These are phyloP conservation scores for Laetiporus sulphureus DNA, from an alignment of 1,284 basidiomycete genomes.

Conservation along the genomic window DNA sequence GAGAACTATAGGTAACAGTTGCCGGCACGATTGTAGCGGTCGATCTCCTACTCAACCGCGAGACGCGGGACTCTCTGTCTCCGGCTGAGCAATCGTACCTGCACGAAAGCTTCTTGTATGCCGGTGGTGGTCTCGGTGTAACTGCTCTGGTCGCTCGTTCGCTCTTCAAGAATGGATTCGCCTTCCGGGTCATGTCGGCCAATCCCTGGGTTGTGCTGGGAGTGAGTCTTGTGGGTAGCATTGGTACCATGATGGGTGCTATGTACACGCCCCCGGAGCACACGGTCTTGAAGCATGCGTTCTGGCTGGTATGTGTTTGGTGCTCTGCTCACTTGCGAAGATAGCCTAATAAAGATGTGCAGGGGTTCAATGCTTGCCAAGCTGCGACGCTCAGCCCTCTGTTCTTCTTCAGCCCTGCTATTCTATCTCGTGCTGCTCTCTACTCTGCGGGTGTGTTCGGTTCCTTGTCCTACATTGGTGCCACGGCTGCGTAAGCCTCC, in stretches of 20 bases:
- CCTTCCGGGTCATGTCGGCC: slow-evolving; percentile 75
- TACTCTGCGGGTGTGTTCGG: slow-evolving; percentile 87
- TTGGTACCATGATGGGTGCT: slow-evolving; percentile 75
- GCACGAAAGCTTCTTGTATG: slow-evolving; percentile 83
- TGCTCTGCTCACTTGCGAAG: neutral
- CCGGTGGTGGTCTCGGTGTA: slow-evolving; percentile 72
- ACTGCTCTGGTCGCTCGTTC: slow-evolving; percentile 76
- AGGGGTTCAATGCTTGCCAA: slow-evolving; percentile 85
- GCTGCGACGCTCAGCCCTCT: slow-evolving; percentile 79
- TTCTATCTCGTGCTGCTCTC: slow-evolving; percentile 83
- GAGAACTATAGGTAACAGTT: slow-evolving; percentile 46
- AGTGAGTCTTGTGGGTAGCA: slow-evolving; percentile 71
- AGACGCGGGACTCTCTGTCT: slow-evolving; percentile 65
- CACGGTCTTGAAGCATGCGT: slow-evolving; percentile 64
- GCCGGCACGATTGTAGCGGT: slow-evolving; percentile 61
- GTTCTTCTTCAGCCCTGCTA: slow-evolving; percentile 81
- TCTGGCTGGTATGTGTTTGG: slow-evolving; percentile 58
- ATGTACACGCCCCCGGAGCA: slow-evolving; percentile 72
- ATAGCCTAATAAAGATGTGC: slow-evolving; percentile 4
- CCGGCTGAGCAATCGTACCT: slow-evolving; percentile 61
- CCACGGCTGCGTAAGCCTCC: slow-evolving; percentile 67
- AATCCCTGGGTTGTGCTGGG: slow-evolving; percentile 89
- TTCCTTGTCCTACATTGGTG: slow-evolving; percentile 80
- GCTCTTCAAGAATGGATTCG: slow-evolving; percentile 71
- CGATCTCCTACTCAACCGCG: slow-evolving; percentile 68